Evolutionary conservation across 192 early-diverging fungal species (phyloP).

Genomic region (Coemansia sp.): DNA sequence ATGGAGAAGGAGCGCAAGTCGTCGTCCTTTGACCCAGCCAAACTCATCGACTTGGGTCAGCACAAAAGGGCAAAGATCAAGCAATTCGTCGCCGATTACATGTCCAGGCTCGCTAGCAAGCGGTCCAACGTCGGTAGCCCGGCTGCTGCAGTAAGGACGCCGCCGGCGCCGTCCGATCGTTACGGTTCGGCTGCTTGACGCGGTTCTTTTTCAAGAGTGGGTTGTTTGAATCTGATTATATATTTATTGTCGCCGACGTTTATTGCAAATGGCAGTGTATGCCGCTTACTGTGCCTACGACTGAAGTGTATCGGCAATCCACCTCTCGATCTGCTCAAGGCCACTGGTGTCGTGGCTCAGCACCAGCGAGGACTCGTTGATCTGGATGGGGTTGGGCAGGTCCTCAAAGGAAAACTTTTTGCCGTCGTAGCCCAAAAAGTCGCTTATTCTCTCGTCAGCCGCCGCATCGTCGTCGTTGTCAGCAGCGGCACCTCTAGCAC

Average conservation of each 20-base stretch:
- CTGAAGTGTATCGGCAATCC: constrained; percentile 56
- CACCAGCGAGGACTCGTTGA: constrained; percentile 62
- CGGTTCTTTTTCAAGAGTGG: too few species aligned
- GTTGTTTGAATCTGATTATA: background rate
- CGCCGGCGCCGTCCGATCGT: background rate
- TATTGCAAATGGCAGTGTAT: background rate
- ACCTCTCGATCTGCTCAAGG: constrained; percentile 58
- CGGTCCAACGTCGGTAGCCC: constrained; percentile 9
- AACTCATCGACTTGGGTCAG: constrained; percentile 43
- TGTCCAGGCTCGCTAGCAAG: constrained; percentile 18
- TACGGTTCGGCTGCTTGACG: background rate
- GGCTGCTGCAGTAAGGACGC: background rate
- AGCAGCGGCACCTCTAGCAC: constrained; percentile 3
- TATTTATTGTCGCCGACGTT: background rate
- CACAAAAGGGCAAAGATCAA: constrained; percentile 52
- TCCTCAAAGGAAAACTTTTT: constrained; percentile 82
- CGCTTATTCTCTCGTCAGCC: constrained; percentile 59
- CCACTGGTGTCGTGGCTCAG: constrained; percentile 54
- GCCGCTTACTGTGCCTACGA: constrained; percentile 1
- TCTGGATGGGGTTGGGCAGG: constrained; percentile 63
- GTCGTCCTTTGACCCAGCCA: constrained; percentile 33
- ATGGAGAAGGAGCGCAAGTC: constrained; percentile 55
- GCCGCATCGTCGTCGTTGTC: constrained; percentile 31
- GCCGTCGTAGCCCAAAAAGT: constrained; percentile 78
- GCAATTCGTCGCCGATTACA: constrained; percentile 49